Evolutionary conservation across 2,329 filamentous ascomycete genomes (phyloP).

Genomic region (Fusarium odoratissimum): DNA sequence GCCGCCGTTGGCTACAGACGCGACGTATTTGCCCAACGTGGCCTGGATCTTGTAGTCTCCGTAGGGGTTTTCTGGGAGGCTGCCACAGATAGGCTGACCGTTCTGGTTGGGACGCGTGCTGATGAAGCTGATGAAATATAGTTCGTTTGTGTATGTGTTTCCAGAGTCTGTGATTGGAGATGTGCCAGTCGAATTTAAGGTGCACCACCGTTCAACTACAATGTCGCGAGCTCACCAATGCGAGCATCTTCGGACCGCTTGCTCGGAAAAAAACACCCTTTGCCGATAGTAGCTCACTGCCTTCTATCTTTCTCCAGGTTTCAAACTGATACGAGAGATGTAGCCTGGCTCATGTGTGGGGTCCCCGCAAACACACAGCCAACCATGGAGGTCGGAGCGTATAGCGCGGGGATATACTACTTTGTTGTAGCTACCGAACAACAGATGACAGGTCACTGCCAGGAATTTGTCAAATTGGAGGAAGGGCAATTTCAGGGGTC

Average conservation of each 20-base stretch:
- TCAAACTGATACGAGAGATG: not conserved
- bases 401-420: not conserved
- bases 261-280: not conserved
- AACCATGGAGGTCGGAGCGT: not conserved
- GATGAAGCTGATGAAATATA: not conserved
- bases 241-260: rapidly evolving
- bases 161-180: not conserved
- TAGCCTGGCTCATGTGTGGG: not conserved
- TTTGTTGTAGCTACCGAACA: not conserved
- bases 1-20: not conserved
- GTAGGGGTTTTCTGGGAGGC: not conserved
- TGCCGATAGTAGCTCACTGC: too few relatives aligned
- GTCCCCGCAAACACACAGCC: not conserved
- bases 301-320: not conserved
- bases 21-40: not conserved
- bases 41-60: not conserved
- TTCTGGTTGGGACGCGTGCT: not conserved
- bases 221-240: rapidly evolving
- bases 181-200: not conserved
- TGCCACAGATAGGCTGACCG: not conserved
- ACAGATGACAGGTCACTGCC: too few relatives aligned
- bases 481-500: too few relatives aligned
- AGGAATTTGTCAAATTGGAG: not conserved
- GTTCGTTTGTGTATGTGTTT: not conserved
- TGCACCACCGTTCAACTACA: too few relatives aligned